Evolutionary conservation across 768 basidiomycete species (phyloP), one percentile per base, ranked within the genome.

Genomic region (Saitozyma podzolica): DNA sequence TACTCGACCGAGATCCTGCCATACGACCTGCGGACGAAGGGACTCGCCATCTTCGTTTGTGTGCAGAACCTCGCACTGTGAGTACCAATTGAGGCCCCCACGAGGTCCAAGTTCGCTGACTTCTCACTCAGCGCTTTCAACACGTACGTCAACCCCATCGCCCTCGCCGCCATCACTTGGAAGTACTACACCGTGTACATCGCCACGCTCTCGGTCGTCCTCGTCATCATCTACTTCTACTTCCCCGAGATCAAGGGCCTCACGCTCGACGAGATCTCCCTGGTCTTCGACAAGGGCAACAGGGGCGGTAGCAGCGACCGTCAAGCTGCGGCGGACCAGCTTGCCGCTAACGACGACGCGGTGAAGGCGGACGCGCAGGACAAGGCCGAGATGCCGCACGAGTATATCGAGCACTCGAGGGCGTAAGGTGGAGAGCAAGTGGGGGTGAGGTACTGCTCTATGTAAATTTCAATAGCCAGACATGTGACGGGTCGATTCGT

Each of bases 181-280:
- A n/a, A 50, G 58, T 75, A 75, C 63, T 70, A 73, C 56, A 42
- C 59, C 17, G 75, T 73, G 1, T 77, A 73, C 65, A 59, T 59
- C 40, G 58, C 10, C 19, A 59, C 58, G n/a, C 13, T 51, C 19
- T 50, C 58, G 9, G 47, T 51, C 48, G 37, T 51, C 29, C 29
- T 59, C 16, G 49, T 59, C 47, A 51, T 62, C 19, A 59, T 61
- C 56, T 71, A 58, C 41, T 68, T 65, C 49, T 65, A 56, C 43
- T 61, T 65, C 41, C 66, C 67, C 19, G 69, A 71, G 45, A 71
- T 58, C 57, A 71, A 68, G 51, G 56, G 54, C 8, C 48, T 66
- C 11, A 59, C 58, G 80, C 91, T 66, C 16, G 65, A 66, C n/a
- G 61, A 61, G 50, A 63, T 69, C 39, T 49, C 57, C 7, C 40